Evolutionary conservation across 148 eudicot species (phyloP).

Genomic region (Spergularia bocconei): DNA sequence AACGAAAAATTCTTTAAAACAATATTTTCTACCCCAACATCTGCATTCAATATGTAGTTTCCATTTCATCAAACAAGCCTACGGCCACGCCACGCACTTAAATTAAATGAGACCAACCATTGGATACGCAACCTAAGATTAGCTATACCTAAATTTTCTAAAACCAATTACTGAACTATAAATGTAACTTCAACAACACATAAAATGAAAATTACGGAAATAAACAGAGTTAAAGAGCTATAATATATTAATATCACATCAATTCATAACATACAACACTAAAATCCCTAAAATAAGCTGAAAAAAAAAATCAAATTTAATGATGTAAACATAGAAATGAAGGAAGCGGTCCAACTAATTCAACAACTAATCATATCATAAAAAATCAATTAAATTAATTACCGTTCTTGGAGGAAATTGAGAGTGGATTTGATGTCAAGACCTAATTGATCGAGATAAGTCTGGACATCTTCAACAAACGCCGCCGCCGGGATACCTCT

Average conservation of each 20-base stretch:
- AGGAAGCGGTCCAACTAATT: neutral
- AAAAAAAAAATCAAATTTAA: neutral
- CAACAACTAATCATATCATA: neutral
- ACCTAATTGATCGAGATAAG: constrained; percentile 53
- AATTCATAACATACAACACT: neutral
- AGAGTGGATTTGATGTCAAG: constrained; percentile 81
- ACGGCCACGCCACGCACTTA: no score
- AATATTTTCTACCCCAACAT: no score
- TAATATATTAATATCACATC: neutral
- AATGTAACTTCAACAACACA: neutral
- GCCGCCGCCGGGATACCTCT: constrained; percentile 79
- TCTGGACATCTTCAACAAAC: constrained; percentile 74
- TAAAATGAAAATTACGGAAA: neutral
- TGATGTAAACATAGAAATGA: neutral
- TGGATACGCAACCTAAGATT: neutral
- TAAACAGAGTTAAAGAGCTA: no score
- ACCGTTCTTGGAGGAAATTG: constrained; percentile 87
- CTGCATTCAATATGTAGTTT: no score
- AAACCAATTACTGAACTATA: neutral
- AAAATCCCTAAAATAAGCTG: neutral
- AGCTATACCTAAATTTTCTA: neutral
- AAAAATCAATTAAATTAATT: neutral
- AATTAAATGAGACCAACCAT: neutral
- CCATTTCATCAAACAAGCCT: no score
- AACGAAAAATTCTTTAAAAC: no score